These are phyloP conservation scores for Clavaria fumosa DNA, from an alignment of 768 basidiomycete genomes.

Conservation along the genomic window DNA sequence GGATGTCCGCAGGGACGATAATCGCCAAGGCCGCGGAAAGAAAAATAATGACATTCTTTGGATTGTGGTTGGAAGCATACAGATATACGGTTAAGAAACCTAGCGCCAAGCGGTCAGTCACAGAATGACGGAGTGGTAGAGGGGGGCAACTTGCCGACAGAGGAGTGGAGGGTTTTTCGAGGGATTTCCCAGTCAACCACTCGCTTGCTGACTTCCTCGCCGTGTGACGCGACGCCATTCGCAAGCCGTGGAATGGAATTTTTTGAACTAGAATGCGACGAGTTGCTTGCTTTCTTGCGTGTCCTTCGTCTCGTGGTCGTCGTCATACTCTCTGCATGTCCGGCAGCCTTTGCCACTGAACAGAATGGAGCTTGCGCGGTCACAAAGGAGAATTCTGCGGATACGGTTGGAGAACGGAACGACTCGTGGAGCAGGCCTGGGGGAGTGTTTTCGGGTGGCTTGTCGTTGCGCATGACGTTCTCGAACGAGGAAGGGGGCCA, in stretches of 20 bases:
- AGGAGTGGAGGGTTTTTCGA: slow-evolving; percentile 73
- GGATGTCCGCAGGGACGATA: slow-evolving; percentile 57
- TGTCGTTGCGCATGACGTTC: too few species aligned
- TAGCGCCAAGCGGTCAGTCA: slow-evolving; percentile 9
- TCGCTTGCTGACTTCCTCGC: slow-evolving; percentile 11
- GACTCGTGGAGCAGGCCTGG: too few species aligned
- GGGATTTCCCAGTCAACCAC: slow-evolving; percentile 84
- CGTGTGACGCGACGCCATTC: slow-evolving; percentile 3
- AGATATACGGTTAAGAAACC: slow-evolving; percentile 30
- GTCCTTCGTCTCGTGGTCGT: too few species aligned
- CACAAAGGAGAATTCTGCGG: too few species aligned
- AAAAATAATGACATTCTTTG: slow-evolving; percentile 42
- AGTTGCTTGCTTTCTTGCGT: too few species aligned
- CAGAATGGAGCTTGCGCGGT: too few species aligned
- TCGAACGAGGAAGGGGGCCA: too few species aligned
- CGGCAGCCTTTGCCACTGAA: too few species aligned
- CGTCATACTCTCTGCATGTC: too few species aligned
- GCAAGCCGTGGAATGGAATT: slow-evolving; percentile 6
- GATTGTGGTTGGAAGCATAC: slow-evolving; percentile 37
- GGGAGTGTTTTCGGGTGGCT: too few species aligned
- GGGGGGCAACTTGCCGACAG: slow-evolving; percentile 49
- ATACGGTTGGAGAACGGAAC: too few species aligned
- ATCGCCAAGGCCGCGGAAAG: slow-evolving; percentile 53
- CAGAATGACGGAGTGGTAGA: slow-evolving; percentile 1
- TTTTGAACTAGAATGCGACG: too few species aligned